phyloP scores from a whole-genome alignment of 192 early-diverging fungal species.

The Dispira parvispora region DNA sequence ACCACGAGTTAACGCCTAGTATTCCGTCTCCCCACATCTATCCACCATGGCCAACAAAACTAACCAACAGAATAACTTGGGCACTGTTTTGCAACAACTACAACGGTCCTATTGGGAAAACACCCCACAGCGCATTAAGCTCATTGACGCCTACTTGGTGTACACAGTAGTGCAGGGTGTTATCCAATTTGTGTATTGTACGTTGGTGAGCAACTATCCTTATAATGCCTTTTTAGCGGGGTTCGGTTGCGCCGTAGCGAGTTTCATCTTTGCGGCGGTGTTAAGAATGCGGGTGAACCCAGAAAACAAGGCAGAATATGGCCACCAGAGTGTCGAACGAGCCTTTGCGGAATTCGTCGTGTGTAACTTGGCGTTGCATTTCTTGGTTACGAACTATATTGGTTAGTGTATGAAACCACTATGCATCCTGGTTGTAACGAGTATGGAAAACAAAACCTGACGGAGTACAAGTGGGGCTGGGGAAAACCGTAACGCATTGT shows the following conservation, averaged over 20 bases:
- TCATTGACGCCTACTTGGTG: conserved; percentile 87
- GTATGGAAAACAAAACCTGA: no score
- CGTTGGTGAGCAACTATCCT: conserved; percentile 80
- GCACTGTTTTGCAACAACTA: not conserved
- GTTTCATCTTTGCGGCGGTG: conserved; percentile 78
- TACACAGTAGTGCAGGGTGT: conserved; percentile 83
- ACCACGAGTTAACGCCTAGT: no score
- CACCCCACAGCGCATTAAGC: conserved; percentile 67
- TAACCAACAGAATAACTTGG: no score
- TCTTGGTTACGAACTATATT: conserved; percentile 81
- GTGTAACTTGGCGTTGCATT: conserved; percentile 70
- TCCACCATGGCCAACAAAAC: no score
- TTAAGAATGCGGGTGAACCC: conserved; percentile 88
- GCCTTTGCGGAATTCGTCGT: conserved; percentile 90
- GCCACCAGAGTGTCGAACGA: conserved; percentile 59
- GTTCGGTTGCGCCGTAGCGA: conserved; percentile 80
- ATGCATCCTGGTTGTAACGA: no score
- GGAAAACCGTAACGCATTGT: no score
- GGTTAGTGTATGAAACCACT: conserved; percentile 35
- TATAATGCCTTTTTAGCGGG: conserved; percentile 96
- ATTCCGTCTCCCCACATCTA: no score
- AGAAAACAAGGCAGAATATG: conserved; percentile 46
- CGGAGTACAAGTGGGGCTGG: no score
- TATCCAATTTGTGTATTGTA: conserved; percentile 77
- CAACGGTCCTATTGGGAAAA: conserved; percentile 10